These are phyloP conservation scores for Pilasporangium apinafurcum DNA, from an alignment of 352 stramenopile genomes.

Conservation along the genomic window DNA sequence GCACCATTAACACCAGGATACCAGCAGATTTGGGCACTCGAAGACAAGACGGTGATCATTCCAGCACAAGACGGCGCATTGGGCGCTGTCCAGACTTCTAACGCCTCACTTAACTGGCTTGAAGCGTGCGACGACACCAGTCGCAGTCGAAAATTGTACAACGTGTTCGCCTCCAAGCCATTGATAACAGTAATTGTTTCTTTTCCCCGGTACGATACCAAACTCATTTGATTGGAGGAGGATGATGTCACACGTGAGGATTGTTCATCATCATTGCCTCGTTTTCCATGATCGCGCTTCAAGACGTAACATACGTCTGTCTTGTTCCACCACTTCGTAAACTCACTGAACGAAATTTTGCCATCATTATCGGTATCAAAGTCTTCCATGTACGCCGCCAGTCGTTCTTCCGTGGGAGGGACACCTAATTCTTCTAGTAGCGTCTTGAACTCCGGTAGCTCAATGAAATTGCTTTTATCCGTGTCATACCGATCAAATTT, in stretches of 20 bases:
- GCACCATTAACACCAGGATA: constrained; percentile 69
- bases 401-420: constrained; percentile 62
- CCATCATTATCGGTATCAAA: constrained; percentile 81
- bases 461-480: constrained; percentile 65
- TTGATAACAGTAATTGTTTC: constrained; percentile 30
- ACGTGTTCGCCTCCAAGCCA: constrained; percentile 78
- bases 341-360: constrained; percentile 83
- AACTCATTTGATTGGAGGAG: constrained; percentile 31
- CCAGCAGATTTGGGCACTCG: constrained; percentile 68
- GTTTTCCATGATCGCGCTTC: constrained; percentile 48
- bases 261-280: background rate
- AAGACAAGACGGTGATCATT: constrained; percentile 45
- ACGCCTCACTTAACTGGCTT: constrained; percentile 64
- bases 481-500: constrained; percentile 74
- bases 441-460: constrained; percentile 82
- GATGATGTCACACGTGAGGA: constrained; percentile 2
- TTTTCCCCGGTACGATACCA: constrained; percentile 72
- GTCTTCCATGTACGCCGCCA: constrained; percentile 76
- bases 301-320: constrained; percentile 78
- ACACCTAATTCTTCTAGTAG: constrained; percentile 86
- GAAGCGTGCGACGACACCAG: constrained; percentile 68
- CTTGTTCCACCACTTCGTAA: constrained; percentile 85
- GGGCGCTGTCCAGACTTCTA: constrained; percentile 67
- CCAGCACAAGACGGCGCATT: constrained; percentile 44
- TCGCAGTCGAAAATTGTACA: constrained; percentile 82